Evolutionary conservation across 352 stramenopile species (phyloP), one percentile per base, ranked within the genome.

Genomic region (Phytopythium ostracodes): DNA sequence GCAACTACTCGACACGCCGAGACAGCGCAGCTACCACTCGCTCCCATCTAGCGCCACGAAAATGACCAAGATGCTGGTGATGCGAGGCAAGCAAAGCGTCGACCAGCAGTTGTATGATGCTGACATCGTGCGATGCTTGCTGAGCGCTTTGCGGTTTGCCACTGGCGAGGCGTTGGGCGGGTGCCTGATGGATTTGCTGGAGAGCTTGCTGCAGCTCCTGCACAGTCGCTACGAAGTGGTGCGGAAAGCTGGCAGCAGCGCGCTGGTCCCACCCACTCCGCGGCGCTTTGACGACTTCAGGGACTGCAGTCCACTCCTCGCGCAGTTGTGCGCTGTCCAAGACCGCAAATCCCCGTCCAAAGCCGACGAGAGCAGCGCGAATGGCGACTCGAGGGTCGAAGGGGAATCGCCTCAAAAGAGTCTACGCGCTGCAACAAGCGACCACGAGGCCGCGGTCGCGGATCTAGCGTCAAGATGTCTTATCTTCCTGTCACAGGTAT

Each of bases 401-500:
- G 42, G n/a, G 4, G 33, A 46, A 1, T 18, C 24, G 18, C 22
- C 35, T 46, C 14, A 17, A 2, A n/a, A 10, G 50, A 51, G 31
- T 42, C 4, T 4, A 22, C 12, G 4, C 29, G 62, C 24, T 2
- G 11, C 11, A 4, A 33, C 47, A 11, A 29, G 44, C 12, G 51
- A 65, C 12, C 42, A 56, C n/a, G 52, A 53, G 49, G 36, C 54
- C 53, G 59, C 69, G 38, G 52, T 73, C 11, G 68, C 72, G 0
- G 72, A 87, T 47, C 27, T 83, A 36, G 67, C 77, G 10, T 91
- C 81, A 20, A 67, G 79, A 2, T 88, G 79, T 60, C 64, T 91
- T 42, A 64, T 89, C 11, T 81, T 78, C 22, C 60, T 87, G 22
- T 89, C 81, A 7, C 81, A 88, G 79, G 81, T 89, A 70, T 57